Percentiles rank a stretch among this genome's conserved stretches.
Evolutionary conservation across 2,329 filamentous ascomycete genomes (phyloP).

Genomic region (Phaeosphaeria sp.): DNA sequence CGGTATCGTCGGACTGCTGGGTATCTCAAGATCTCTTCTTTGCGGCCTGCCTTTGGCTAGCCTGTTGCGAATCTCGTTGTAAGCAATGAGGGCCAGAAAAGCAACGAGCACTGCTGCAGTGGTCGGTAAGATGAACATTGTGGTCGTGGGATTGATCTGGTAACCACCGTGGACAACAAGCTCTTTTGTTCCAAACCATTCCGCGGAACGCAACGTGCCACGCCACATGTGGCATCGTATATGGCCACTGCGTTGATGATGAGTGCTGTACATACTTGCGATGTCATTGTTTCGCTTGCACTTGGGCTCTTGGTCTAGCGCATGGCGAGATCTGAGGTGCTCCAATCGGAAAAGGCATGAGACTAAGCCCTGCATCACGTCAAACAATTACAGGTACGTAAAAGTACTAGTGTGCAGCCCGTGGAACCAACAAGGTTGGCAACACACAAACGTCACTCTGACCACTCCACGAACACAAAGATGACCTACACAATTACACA

Average conservation of each 20-base stretch:
- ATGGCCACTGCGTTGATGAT: constrained; percentile 4
- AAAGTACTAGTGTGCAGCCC: not conserved
- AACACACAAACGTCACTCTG: constrained; percentile 23
- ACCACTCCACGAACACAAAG: constrained; percentile 5
- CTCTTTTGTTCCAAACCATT: not conserved
- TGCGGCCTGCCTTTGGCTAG: constrained; percentile 18
- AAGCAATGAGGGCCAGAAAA: constrained; percentile 26
- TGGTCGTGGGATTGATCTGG: constrained; percentile 2
- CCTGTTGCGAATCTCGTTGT: constrained; percentile 20
- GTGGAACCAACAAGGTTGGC: not conserved
- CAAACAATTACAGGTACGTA: not conserved
- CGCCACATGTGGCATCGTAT: constrained; percentile 2
- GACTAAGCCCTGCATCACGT: not conserved
- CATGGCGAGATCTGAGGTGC: constrained; percentile 4
- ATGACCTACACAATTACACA: not conserved
- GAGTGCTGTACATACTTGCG: constrained; percentile 5
- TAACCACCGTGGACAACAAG: no score
- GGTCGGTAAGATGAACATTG: constrained; percentile 30
- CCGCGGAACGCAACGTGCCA: not conserved
- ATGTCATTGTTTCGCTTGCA: constrained; percentile 4
- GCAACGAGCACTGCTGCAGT: constrained; percentile 27
- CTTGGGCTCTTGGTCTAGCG: not conserved
- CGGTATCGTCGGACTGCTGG: constrained; percentile 14
- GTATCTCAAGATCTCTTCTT: constrained; percentile 23
- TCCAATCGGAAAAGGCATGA: not conserved